A percentile compares a stretch with the other conserved stretches of the same genome.
phyloP scores from a whole-genome alignment of 129 eudicot species.

The carrot (Daucus carota) region DNA sequence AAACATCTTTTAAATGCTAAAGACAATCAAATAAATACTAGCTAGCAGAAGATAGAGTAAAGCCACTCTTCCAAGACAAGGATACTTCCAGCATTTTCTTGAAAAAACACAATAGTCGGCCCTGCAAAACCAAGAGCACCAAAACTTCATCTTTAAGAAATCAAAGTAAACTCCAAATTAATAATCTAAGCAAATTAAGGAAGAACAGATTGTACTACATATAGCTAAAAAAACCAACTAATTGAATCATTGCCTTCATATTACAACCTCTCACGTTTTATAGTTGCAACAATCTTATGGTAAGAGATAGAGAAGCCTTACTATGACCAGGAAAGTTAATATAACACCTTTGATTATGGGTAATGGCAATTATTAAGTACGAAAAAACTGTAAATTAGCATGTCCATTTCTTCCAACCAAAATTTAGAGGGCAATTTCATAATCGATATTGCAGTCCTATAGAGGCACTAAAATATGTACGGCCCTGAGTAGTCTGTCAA shows the following conservation, averaged over 20 bases:
- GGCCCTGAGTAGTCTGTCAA: neutral
- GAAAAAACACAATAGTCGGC: conserved; percentile 90
- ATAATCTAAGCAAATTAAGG: neutral
- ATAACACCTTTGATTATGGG: neutral
- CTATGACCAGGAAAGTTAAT: neutral
- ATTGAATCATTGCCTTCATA: neutral
- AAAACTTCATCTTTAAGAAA: conserved; percentile 1
- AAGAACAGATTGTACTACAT: neutral
- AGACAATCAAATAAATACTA: neutral
- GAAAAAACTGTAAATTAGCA: neutral
- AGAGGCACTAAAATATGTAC: neutral
- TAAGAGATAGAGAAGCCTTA: neutral
- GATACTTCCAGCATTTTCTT: conserved; percentile 99
- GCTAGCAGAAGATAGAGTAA: neutral
- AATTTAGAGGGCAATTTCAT: neutral
- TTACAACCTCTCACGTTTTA: neutral
- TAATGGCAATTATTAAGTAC: neutral
- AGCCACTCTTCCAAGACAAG: conserved; percentile 17
- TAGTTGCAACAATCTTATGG: neutral
- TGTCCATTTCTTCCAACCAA: neutral
- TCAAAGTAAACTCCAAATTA: neutral
- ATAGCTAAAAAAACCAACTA: neutral
- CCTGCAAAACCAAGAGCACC: conserved; percentile 43
- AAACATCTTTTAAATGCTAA: neutral
- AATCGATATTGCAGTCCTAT: neutral